Percentiles rank a stretch among this genome's conserved stretches.
These are phyloP conservation scores for Venturiaceae sp. DNA, from an alignment of 2,329 filamentous ascomycete genomes.

Conservation along the genomic window DNA sequence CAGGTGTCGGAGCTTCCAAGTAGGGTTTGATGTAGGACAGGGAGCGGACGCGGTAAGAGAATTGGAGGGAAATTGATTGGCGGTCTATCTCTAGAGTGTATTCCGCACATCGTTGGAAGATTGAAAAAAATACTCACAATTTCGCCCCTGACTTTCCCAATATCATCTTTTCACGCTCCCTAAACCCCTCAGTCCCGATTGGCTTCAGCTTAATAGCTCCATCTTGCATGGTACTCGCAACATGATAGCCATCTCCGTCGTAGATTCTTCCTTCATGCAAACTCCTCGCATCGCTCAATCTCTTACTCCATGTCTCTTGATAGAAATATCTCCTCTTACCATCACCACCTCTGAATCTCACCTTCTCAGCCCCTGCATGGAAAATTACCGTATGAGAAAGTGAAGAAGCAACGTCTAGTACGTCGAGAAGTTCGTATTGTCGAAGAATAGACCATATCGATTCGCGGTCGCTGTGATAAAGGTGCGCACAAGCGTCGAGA, in stretches of 20 bases:
- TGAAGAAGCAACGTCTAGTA: not conserved
- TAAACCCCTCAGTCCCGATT: not conserved
- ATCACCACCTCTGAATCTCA: not conserved
- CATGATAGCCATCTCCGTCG: not conserved
- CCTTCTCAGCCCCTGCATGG: not conserved
- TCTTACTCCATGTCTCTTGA: constrained; percentile 1
- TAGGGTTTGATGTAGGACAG: not conserved
- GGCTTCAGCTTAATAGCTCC: constrained; percentile 5
- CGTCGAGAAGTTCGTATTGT: constrained; percentile 1
- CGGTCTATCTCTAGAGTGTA: too few relatives aligned
- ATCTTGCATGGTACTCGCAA: constrained; percentile 7
- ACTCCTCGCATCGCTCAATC: not conserved
- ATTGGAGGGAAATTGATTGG: too few relatives aligned
- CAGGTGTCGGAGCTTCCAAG: constrained; percentile 30
- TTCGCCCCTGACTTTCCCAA: not conserved
- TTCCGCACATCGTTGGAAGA: too few relatives aligned
- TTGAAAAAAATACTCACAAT: too few relatives aligned
- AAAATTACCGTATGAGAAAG: constrained; percentile 6
- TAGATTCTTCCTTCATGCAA: constrained; percentile 6
- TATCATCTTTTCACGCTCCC: not conserved
- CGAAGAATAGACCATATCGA: not conserved
- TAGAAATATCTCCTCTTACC: constrained; percentile 5
- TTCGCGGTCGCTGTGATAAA: constrained; percentile 8
- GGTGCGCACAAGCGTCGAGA: constrained; percentile 5
- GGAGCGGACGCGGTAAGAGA: not conserved